Base-by-base conservation (phyloP, 2,329 filamentous ascomycete genomes). In the Fusarium hainanense region DNA sequence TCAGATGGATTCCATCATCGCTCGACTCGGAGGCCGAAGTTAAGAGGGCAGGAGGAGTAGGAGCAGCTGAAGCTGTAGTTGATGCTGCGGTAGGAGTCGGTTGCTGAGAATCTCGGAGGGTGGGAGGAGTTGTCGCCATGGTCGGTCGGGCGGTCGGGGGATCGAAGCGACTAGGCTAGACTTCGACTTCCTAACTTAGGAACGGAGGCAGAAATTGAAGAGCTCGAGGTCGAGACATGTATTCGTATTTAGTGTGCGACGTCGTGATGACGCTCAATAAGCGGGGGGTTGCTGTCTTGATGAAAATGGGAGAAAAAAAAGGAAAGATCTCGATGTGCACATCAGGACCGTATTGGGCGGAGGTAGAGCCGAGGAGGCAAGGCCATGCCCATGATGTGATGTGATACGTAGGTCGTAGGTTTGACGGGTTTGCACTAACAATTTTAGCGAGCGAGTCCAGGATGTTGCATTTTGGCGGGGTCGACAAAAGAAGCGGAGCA, bases 1-100 rank as follows among this genome's bases (percentile, higher is more conserved):
- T 80, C 70, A 81, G 71, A 16, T 72, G 75, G 47, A 79, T 64
- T 9, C 77, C 77, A 48, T 80, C 79, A 57, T 81, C 79, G 67
- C 78, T 79, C 14, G 79, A 80, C 30, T 80, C 79, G 43, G 77
- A 80, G 34, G 67, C 65, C 12, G 67, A 74, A 4, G 73, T 69
- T 18, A 67, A 41, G 34, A 74, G 58, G 14, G 43, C 47, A 25
- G 61, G 49, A 32, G 27, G 47, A 25, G 61, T 47, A 34, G 28
- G 47, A 41, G 52, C 27, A 37, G 47, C 41, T 52, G 57, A 41
- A 46, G 50, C 23, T 52, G 57, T 34, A 46, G 50, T 23, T 27
- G 59, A 12, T 32, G 58, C 44, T n/a, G 62, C 43, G 18, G 51
- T 49, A 54, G 73, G 63, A 41, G 63, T 65, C 28, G 55, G 46